Base-by-base conservation (phyloP, 352 stramenopile genomes). In the Globisporangium iwayamae region DNA sequence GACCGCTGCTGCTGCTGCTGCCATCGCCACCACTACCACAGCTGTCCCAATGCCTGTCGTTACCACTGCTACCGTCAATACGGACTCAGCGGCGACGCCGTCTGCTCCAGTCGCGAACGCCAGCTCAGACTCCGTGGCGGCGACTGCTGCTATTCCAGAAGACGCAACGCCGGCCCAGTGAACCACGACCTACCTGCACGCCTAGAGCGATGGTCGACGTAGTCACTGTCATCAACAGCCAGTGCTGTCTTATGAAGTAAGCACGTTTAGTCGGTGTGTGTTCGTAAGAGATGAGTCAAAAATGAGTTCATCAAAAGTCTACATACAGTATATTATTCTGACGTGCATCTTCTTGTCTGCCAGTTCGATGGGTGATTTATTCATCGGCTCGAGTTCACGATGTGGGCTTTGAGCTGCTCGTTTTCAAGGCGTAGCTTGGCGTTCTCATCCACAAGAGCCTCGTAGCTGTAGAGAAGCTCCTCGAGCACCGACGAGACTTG, bases 381-480 rank as follows among this genome's bases (percentile, higher is more conserved):
- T 39, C 6, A 25, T 62, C 55, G 36, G 46, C 55, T 50, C 18
- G n/a, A 39, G 16, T 36, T 56, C 65, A 75, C 53, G 7, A 78
- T 52, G 22, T 78, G 70, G 2, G 51, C 66, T 54, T 83, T 76
- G 20, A 84, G 60, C 56, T 69, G 69, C 52, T 84, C 75, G 47
- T 81, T 84, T 38, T 81, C 75, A 14, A 66, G 43, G 0, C 73
- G 71, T 20, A 84, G 56, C 14, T 62, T 65, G 10, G 30, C 41
- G 60, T 84, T 84, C 47, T 84, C 75, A 34, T 74, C 63, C 34
- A 78, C 47, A 8, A 84, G 39, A 16, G 69, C 65, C 30, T 81
- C 71, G 53, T 75, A 84, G 20, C 67, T 71, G 48, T 69, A 61
- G 65, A 81, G 65, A 20, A 84, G 41, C 4, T 66, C 72, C 11